A percentile compares a stretch with the other conserved stretches of the same genome.
Evolutionary conservation across 2,329 filamentous ascomycete genomes (phyloP).

Genomic region (Ophiostoma novo-ulmi): DNA sequence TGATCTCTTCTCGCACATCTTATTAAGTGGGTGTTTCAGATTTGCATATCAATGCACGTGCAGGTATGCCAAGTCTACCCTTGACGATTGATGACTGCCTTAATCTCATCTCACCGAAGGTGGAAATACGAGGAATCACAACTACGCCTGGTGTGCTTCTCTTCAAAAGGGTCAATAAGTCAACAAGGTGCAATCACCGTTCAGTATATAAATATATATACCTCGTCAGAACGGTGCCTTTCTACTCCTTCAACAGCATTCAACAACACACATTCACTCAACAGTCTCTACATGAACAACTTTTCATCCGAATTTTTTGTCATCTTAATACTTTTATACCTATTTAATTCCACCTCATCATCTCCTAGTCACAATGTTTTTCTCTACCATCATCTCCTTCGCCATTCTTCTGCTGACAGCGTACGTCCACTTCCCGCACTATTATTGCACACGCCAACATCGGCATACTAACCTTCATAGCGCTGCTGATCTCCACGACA

Average conservation of each 20-base stretch:
- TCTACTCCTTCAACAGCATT: neutral
- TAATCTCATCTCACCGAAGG: neutral
- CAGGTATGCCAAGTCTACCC: neutral
- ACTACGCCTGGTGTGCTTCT: neutral
- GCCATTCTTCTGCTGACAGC: neutral
- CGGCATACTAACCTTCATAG: neutral
- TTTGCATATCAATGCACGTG: constrained; percentile 5
- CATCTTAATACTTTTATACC: neutral
- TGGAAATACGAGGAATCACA: neutral
- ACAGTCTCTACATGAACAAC: neutral
- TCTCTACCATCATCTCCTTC: neutral
- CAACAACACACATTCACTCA: neutral
- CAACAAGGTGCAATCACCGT: neutral
- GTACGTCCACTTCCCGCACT: neutral
- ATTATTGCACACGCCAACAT: neutral
- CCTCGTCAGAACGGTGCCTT: neutral
- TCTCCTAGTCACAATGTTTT: neutral
- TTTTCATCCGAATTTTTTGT: neutral
- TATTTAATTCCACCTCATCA: too few species aligned
- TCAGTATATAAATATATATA: neutral
- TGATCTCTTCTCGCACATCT: constrained; percentile 1
- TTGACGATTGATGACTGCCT: neutral
- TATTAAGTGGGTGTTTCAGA: constrained; percentile 10
- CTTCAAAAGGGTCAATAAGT: neutral
- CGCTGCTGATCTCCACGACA: constrained; percentile 1